phyloP scores from a whole-genome alignment of 306 rosid genomes.

The Cyclanthera cordifolia region DNA sequence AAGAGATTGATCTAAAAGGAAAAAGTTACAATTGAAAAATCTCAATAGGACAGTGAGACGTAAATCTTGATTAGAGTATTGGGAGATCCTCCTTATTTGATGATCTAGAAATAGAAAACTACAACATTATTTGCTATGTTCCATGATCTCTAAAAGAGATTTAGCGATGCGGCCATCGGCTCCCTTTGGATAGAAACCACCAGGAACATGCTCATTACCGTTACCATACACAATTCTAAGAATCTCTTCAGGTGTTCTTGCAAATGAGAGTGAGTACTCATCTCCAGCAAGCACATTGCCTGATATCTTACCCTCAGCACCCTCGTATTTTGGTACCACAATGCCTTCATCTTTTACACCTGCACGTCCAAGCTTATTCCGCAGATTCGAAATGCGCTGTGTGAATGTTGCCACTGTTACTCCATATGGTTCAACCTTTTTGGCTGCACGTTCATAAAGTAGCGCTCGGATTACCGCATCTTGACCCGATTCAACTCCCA shows the following conservation, averaged over 20 bases:
- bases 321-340: constrained; percentile 18
- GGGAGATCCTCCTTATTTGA: constrained; percentile 4
- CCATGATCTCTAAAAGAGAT: constrained; percentile 14
- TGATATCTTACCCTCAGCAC: constrained; percentile 33
- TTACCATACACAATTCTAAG: constrained; percentile 53
- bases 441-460: constrained; percentile 22
- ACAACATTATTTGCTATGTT: not conserved
- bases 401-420: constrained; percentile 56
- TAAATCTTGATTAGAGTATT: not conserved
- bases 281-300: constrained; percentile 61
- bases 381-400: constrained; percentile 37
- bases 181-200: constrained; percentile 71
- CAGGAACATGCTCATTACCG: constrained; percentile 48
- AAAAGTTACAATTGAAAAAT: not conserved
- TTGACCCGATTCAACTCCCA: constrained; percentile 68
- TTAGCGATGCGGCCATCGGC: constrained; percentile 51
- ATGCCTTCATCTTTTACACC: constrained; percentile 78
- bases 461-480: constrained; percentile 59
- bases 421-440: constrained; percentile 32
- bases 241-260: constrained; percentile 53
- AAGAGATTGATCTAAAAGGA: no score
- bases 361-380: constrained; percentile 35
- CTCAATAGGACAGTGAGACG: not conserved
- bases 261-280: constrained; percentile 33
- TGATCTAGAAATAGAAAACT: not conserved